phyloP scores from a whole-genome alignment of 116 monocot species.

The Thalassia testudinum region DNA sequence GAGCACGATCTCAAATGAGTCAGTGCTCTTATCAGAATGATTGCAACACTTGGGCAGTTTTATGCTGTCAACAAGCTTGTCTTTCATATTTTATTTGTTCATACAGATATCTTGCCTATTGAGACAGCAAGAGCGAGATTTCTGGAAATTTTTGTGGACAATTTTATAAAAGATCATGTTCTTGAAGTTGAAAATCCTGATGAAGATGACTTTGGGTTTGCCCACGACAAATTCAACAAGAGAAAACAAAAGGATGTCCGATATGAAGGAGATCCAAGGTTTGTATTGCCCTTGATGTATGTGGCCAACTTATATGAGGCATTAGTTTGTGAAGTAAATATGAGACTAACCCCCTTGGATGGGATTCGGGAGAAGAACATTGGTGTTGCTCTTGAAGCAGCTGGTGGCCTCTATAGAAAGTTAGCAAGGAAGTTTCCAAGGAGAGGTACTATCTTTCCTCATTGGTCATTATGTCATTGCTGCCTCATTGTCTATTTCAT shows the following conservation, averaged over 20 bases:
- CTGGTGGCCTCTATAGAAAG: conserved; percentile 86
- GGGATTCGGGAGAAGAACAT: conserved; percentile 79
- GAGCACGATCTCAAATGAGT: background rate
- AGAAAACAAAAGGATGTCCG: conserved; percentile 47
- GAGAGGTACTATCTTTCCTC: conserved; percentile 29
- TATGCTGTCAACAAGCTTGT: no score
- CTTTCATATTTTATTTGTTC: background rate
- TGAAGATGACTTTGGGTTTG: conserved; percentile 25
- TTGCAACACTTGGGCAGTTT: no score
- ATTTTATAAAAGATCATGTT: conserved; percentile 67
- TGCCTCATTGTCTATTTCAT: no score
- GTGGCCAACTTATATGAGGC: conserved; percentile 94
- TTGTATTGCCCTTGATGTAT: conserved; percentile 96
- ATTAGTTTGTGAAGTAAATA: conserved; percentile 72
- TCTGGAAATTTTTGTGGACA: conserved; percentile 65
- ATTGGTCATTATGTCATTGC: no score
- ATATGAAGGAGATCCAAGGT: conserved; percentile 80
- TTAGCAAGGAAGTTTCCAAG: conserved; percentile 73
- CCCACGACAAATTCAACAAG: conserved; percentile 51
- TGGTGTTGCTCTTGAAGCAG: conserved; percentile 93
- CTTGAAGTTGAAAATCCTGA: conserved; percentile 37
- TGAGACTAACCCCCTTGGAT: conserved; percentile 49
- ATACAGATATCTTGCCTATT: conserved; percentile 72
- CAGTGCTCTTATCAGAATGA: no score
- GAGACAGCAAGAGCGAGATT: conserved; percentile 75